Conservation (phyloP, 164 flowering plant genomes). For the Nelumbo lutea region DNA sequence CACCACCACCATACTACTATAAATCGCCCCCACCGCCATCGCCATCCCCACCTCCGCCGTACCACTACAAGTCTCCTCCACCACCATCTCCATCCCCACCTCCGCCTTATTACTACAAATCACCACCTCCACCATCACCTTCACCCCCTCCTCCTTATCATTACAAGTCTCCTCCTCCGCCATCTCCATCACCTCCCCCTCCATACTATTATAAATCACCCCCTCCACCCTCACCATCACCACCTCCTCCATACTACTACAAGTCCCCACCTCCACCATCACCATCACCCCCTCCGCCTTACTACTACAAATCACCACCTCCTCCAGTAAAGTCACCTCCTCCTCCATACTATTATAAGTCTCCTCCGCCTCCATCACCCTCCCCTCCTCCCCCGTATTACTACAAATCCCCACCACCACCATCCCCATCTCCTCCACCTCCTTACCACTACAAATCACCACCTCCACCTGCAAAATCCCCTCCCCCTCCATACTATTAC, state of each 20-base stretch:
- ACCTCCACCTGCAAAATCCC: constrained; percentile 10
- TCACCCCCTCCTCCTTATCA: no score
- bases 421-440: constrained; percentile 12
- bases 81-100: background rate
- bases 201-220: no score
- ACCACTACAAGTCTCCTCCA: background rate
- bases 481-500: constrained; percentile 8
- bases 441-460: constrained; percentile 9
- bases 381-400: constrained; percentile 8
- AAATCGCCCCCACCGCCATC: constrained; percentile 13
- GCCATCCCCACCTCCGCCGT: constrained; percentile 11
- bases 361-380: constrained; percentile 3
- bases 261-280: no score
- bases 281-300: no score
- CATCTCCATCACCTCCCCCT: no score
- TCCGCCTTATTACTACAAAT: background rate
- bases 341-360: constrained; percentile 1
- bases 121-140: background rate
- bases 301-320: background rate
- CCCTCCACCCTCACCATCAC: no score
- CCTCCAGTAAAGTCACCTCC: background rate
- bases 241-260: no score
- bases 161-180: no score
- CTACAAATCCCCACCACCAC: constrained; percentile 12
- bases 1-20: constrained; percentile 11